Evolutionary conservation across 805 yeast genomes (phyloP), one percentile per base, ranked within the genome.

Genomic region (Helenozyma rhizophorensis): DNA sequence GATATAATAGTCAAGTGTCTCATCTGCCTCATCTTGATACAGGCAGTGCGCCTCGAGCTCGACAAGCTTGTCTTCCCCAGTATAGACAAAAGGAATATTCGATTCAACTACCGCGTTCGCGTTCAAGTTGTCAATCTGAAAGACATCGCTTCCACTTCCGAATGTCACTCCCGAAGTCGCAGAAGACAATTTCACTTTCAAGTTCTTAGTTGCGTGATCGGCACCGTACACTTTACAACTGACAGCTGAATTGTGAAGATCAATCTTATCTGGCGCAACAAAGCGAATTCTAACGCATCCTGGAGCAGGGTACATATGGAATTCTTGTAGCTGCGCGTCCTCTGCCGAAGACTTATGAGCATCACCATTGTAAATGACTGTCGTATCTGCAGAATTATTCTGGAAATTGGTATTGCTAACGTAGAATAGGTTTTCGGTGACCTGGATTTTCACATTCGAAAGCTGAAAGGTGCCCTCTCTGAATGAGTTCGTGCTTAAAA

Each of bases 31-130:
- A 5, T 39, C 34, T 9, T 38, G 28, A 32, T 59, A 64, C 2
- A 19, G 23, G 9, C 62, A 40, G 3, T 30, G 38, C 4, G 53
- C 51, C 14, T 42, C 40, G 18, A 61, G 26, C 6, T 37, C 45
- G 4, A 61, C 40, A 1, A 47, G 15, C 30, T 60, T 62, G 25
- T 45, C 45, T 12, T 58, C 67, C 13, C 57, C 45, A 22, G 43
- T 50, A 34, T 56, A 53, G 6, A 47, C 47, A 36, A 56, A 68
- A 5, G 69, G 67, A 2, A 66, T 7, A 17, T 17, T 17, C 19
- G 19, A 17, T 4, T 10, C 23, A 7, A 19, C 14, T 7, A 15
- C 27, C 6, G 23, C 27, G 13, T 25, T 23, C 13, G 37, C 30
- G 10, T 25, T 6, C 9, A 39, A 13, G 6, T 21, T 10, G 4